Evolutionary conservation across 1,139 yeast genomes (phyloP), one percentile per base, ranked within the genome.

Genomic region (Suhomyces bribrorum): DNA sequence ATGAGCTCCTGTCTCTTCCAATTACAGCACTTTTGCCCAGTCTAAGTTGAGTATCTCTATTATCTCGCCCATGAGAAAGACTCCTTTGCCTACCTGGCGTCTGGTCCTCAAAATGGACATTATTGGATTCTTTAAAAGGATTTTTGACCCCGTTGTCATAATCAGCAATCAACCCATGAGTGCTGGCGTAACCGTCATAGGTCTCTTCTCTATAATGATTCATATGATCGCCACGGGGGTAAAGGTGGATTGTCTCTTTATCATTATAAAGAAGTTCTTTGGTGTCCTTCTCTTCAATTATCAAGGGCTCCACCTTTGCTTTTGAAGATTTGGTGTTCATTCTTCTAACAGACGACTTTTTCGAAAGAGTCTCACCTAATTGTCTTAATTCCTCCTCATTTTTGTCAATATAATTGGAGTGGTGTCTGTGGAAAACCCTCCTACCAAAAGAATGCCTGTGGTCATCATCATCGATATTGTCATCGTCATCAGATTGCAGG

Each of bases 341-440:
- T 26, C 38, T 35, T 14, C 52, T 41, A 12, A 47, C 49, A 14
- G 46, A 40, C 2, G 47, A 30, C 26, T 48, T 49, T 29, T 44
- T 42, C 9, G 50, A 46, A 13, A 66, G 48, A 7, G 64, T 51
- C 44, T 62, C 64, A 2, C 73, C 72, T 27, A 66, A 47, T 36
- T 50, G 56, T 28, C 67, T 47, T 37, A 66, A 50, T 37, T 59
- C 64, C 23, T 59, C 56, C 44, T 66, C 69, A 23, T 51, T 33
- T 26, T 47, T 34, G 13, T 36, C 44, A 3, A 33, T 30, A 12
- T 25, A 31, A 14, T 24, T 17, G 22, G 37, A 23, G n/a, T 34
- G 30, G 12, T 32, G 40, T 6, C 20, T 15, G 23, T 45, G 48
- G 36, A 45, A 44, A 14, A 38, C 34, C 9, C 46, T 40, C 25